A percentile compares a stretch with the other conserved stretches of the same genome.
These are phyloP conservation scores for Bisporella sp. DNA, from an alignment of 2,329 filamentous ascomycete genomes.

Conservation along the genomic window DNA sequence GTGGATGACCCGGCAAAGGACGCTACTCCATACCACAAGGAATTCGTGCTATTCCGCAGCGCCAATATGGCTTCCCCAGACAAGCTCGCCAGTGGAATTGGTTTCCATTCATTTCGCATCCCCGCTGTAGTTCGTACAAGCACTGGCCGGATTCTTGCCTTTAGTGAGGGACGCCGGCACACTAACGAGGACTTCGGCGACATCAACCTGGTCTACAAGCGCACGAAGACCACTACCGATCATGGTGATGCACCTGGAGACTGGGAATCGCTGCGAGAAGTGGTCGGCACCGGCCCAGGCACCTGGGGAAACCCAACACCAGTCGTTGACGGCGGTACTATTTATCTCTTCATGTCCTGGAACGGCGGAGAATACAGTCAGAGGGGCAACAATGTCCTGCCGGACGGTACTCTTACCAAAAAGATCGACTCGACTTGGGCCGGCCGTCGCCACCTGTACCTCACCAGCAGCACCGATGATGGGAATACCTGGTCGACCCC, in stretches of 20 bases:
- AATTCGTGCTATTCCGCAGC: not conserved
- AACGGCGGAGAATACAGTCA: constrained; percentile 8
- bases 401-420: not conserved
- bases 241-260: not conserved
- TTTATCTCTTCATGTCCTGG: not conserved
- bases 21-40: not conserved
- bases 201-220: not conserved
- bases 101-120: not conserved
- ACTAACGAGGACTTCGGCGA: not conserved
- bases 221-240: not conserved
- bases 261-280: not conserved
- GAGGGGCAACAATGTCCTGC: not conserved
- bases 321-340: not conserved
- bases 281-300: not conserved
- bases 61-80: not conserved
- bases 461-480: not conserved
- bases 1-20: not conserved
- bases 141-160: not conserved
- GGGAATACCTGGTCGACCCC: not conserved
- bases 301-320: not conserved
- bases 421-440: not conserved
- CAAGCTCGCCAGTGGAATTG: not conserved
- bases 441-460: not conserved
- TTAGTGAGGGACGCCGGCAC: not conserved
- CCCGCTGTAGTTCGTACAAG: not conserved